A percentile compares a stretch with the other conserved stretches of the same genome.
Conservation (phyloP, 208 protist genomes). For the Trypanosoma congolense region DNA sequence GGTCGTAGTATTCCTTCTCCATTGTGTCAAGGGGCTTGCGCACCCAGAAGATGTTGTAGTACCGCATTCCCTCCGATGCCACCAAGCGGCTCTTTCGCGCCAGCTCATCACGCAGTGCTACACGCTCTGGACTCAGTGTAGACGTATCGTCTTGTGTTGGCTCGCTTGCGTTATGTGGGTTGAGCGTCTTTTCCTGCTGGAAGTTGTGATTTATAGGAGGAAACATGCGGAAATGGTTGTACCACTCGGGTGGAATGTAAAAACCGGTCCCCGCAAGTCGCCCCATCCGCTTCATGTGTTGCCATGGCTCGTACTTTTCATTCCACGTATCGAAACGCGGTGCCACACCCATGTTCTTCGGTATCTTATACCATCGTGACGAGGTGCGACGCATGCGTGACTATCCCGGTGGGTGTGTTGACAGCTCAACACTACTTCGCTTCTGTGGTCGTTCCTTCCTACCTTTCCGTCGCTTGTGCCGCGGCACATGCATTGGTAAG, state of each 20-base stretch:
- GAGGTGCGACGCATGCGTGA: constrained; percentile 38
- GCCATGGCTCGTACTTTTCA: constrained; percentile 89
- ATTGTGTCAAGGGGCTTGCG: constrained; percentile 89
- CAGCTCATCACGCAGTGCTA: constrained; percentile 74
- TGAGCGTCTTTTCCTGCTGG: constrained; percentile 85
- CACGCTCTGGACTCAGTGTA: constrained; percentile 52
- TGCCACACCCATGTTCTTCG: constrained; percentile 85
- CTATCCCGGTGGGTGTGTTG: neutral
- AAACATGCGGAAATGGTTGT: constrained; percentile 92
- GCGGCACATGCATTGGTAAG: too few relatives aligned
- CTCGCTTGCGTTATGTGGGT: constrained; percentile 73
- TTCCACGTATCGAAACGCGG: constrained; percentile 87
- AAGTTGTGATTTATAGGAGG: constrained; percentile 88
- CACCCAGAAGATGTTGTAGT: constrained; percentile 91
- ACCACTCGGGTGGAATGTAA: constrained; percentile 91
- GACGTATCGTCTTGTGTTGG: constrained; percentile 70
- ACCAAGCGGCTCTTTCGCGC: constrained; percentile 75
- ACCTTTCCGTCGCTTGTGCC: too few relatives aligned
- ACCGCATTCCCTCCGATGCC: constrained; percentile 87
- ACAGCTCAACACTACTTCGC: too few relatives aligned
- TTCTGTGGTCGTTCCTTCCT: too few relatives aligned
- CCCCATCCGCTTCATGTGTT: constrained; percentile 87
- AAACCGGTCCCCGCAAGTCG: constrained; percentile 84
- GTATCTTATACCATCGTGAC: constrained; percentile 54
- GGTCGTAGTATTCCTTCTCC: constrained; percentile 85